Base-by-base conservation (phyloP, 345 rosid genomes). In the Acer negundo region DNA sequence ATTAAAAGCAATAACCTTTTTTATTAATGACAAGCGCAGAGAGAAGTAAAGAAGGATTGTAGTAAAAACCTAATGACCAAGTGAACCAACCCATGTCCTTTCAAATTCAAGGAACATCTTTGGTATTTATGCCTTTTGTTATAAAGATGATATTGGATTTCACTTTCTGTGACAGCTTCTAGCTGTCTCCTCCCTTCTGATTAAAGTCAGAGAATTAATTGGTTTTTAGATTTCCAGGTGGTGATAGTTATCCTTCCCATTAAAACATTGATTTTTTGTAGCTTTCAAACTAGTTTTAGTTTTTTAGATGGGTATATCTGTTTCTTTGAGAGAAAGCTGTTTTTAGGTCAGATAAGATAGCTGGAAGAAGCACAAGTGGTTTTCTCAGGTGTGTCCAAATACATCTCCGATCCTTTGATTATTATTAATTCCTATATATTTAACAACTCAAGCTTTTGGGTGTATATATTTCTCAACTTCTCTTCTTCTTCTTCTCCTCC, bases 181-280 rank as follows among this genome's bases (percentile, higher is more conserved):
- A 83, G 87, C 93, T 89, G 91, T 86, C 89, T 68, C 81, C 90
- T 79, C 65, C 81, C 88, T 79, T 80, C 78, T 81, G 76, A 70
- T 81, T 70, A 10, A 75, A 83, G 84, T 83, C 87, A 82, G 88
- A 85, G 78, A 83, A 84, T 86, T 78, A 79, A 84, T 75, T 76
- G 80, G 73, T 64, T 9, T 78, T 77, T 79, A 79, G 84, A 80
- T 80, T 84, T 84, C 80, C 88, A 84, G 89, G 77, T 70, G 83
- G 75, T 72, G 71, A 76, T 68, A 12, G 22, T 77, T 77, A 76
- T 76, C 82, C 62, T 68, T 49, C 35, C 72, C 85, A 77, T 79
- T 78, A 76, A 59, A 62, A 69, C 38, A 35, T 5, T 35, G 38
- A 6, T 35, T 40, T 73, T 68, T 62, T 69, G 77, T 78, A 20